phyloP scores from a whole-genome alignment of 108 stramenopile species.

The Cyclotella choctawhatcheeana region DNA sequence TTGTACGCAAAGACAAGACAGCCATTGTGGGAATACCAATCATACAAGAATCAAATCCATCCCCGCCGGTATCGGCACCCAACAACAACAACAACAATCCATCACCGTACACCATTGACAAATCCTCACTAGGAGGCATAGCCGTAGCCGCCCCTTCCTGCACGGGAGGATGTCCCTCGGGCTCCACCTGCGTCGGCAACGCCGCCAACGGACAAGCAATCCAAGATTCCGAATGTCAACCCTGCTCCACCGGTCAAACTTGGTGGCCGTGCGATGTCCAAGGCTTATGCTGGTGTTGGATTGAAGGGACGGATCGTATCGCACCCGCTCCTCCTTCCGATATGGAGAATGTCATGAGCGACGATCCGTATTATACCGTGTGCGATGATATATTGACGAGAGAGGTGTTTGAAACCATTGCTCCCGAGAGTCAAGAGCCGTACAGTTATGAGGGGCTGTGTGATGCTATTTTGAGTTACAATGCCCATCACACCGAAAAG shows the following conservation, averaged over 20 bases:
- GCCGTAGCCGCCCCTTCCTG: slow-evolving; percentile 33
- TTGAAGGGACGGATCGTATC: slow-evolving; percentile 31
- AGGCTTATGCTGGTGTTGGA: slow-evolving; percentile 40
- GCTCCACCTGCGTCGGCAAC: slow-evolving; percentile 40
- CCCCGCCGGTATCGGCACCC: not conserved
- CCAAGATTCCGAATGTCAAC: slow-evolving; percentile 18
- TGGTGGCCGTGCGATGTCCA: slow-evolving; percentile 37
- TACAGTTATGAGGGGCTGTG: slow-evolving; percentile 30
- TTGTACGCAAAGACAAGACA: slow-evolving; percentile 32
- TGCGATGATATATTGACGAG: slow-evolving; percentile 34
- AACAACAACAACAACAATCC: not conserved
- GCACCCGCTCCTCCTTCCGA: slow-evolving; percentile 31
- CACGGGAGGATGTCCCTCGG: slow-evolving; percentile 26
- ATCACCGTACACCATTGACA: slow-evolving; percentile 40
- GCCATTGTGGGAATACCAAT: slow-evolving; percentile 28
- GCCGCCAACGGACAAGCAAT: slow-evolving; percentile 29
- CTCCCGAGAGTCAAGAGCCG: slow-evolving; percentile 19
- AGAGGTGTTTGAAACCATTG: slow-evolving; percentile 19
- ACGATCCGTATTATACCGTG: slow-evolving; percentile 12
- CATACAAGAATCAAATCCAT: not conserved
- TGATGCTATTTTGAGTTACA: slow-evolving; percentile 37
- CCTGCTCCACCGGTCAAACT: slow-evolving; percentile 22
- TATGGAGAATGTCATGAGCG: not conserved
- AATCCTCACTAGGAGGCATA: slow-evolving; percentile 15
- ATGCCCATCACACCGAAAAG: slow-evolving; percentile 37